Conservation (phyloP, 2,329 filamentous ascomycete species). For the Colletotrichum agaves region DNA sequence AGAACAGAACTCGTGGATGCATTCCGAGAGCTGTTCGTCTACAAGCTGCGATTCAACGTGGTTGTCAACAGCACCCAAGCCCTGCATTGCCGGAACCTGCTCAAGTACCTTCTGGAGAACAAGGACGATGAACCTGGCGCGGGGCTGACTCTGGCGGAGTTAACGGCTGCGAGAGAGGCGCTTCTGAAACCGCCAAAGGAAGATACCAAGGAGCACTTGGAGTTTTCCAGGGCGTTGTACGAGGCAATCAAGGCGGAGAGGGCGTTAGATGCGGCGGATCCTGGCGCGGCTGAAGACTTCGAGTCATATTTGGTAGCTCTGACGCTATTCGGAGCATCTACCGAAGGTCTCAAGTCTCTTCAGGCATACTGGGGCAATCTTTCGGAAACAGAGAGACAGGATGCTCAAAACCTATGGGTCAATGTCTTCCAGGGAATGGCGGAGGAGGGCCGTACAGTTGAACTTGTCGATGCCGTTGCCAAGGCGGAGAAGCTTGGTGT, state of each 20-base stretch:
- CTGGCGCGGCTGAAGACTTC: constrained; percentile 46
- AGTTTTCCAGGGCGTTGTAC: constrained; percentile 59
- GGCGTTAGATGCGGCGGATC: constrained; percentile 28
- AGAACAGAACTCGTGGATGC: constrained; percentile 72
- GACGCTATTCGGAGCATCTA: constrained; percentile 63
- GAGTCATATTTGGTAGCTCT: constrained; percentile 61
- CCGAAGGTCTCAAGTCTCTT: constrained; percentile 57
- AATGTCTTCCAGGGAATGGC: constrained; percentile 70
- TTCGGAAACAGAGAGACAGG: constrained; percentile 22
- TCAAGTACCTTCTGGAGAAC: constrained; percentile 66
- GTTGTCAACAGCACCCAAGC: constrained; percentile 75
- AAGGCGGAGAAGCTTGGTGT: constrained; percentile 61
- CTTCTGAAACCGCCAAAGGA: constrained; percentile 56
- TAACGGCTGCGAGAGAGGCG: constrained; percentile 57
- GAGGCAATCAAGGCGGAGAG: constrained; percentile 41
- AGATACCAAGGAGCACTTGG: constrained; percentile 56
- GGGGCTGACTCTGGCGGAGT: constrained; percentile 51
- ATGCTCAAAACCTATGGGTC: constrained; percentile 55
- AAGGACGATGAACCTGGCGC: constrained; percentile 46
- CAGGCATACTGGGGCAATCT: constrained; percentile 45
- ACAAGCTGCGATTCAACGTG: constrained; percentile 59
- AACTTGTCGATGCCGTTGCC: constrained; percentile 66
- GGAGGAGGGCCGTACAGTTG: constrained; percentile 65
- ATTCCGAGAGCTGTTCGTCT: constrained; percentile 71
- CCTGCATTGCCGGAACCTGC: constrained; percentile 63